Percentiles rank a stretch among this genome's conserved stretches.
Conservation (phyloP, 176 grass and related monocot genomes). For the Ensete ventricosum region DNA sequence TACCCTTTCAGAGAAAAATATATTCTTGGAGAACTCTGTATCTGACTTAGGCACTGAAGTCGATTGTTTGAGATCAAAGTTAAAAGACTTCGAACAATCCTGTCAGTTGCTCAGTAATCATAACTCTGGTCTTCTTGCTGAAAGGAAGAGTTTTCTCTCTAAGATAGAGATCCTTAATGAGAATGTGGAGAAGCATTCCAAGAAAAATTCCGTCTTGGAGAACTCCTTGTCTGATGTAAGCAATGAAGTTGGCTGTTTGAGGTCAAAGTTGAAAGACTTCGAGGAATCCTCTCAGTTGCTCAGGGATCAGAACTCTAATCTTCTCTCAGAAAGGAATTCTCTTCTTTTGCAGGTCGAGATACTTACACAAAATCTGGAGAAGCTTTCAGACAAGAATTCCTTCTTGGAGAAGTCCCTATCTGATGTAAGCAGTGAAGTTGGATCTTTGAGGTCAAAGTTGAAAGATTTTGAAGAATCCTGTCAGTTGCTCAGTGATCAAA, state of each 20-base stretch:
- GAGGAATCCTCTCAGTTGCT: constrained; percentile 28
- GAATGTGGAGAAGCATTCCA: not conserved
- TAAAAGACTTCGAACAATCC: constrained; percentile 15
- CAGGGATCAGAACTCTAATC: constrained; percentile 30
- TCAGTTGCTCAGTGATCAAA: constrained; percentile 30
- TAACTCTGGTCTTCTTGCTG: constrained; percentile 5
- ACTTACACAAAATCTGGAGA: constrained; percentile 33
- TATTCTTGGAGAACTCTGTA: constrained; percentile 26
- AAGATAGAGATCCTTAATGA: constrained; percentile 2
- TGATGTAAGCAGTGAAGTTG: constrained; percentile 43
- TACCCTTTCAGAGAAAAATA: constrained; percentile 28
- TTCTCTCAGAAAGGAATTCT: constrained; percentile 49
- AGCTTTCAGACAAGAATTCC: constrained; percentile 49
- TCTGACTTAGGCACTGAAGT: constrained; percentile 23
- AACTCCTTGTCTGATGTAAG: not conserved
- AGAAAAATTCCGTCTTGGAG: constrained; percentile 2
- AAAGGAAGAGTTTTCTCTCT: not conserved
- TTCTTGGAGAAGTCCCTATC: constrained; percentile 38
- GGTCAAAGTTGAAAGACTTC: constrained; percentile 9
- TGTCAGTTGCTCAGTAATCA: constrained; percentile 1
- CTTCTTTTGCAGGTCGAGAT: constrained; percentile 50
- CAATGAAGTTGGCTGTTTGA: constrained; percentile 17
- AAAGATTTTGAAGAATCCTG: constrained; percentile 28
- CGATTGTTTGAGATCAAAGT: constrained; percentile 15
- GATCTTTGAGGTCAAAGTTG: constrained; percentile 28